phyloP scores from a whole-genome alignment of 192 early-diverging fungal species.

The Coemansia furcata region DNA sequence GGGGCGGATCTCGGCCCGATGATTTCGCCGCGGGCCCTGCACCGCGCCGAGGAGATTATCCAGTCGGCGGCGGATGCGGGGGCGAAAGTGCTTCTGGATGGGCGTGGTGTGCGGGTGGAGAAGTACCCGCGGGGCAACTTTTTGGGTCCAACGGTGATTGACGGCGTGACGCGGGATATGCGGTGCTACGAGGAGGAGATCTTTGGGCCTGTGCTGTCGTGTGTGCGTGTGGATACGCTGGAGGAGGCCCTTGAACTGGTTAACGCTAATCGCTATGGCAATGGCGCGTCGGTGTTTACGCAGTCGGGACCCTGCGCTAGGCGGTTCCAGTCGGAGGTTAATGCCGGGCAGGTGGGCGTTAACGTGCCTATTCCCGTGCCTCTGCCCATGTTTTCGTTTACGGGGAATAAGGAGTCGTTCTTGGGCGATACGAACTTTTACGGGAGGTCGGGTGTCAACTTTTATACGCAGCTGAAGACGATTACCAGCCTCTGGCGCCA shows the following conservation, averaged over 20 bases:
- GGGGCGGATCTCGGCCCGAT: too few species aligned
- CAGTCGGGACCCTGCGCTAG: constrained; percentile 84
- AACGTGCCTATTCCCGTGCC: constrained; percentile 95
- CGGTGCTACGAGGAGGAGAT: constrained; percentile 92
- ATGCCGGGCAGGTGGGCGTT: constrained; percentile 89
- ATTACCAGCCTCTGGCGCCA: constrained; percentile 91
- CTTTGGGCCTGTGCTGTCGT: constrained; percentile 91
- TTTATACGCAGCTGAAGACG: constrained; percentile 94
- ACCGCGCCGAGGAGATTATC: constrained; percentile 74
- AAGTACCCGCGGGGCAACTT: constrained; percentile 93
- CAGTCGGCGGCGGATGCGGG: constrained; percentile 83
- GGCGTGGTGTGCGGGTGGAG: constrained; percentile 69
- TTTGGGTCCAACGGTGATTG: constrained; percentile 89
- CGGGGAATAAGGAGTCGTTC: constrained; percentile 86
- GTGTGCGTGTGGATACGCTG: constrained; percentile 76
- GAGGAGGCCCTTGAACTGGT: constrained; percentile 90
- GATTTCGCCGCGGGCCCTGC: constrained; percentile 75
- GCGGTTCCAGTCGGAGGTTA: constrained; percentile 84
- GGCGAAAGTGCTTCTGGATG: constrained; percentile 82
- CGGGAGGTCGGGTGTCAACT: constrained; percentile 69
- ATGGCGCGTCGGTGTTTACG: constrained; percentile 86
- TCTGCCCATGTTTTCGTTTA: constrained; percentile 96
- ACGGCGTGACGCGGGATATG: constrained; percentile 74
- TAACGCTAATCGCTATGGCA: constrained; percentile 89
- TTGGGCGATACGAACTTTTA: constrained; percentile 96